Evolutionary conservation across 495 filamentous ascomycete genomes (phyloP).

Genomic region (Aspergillus steynii): DNA sequence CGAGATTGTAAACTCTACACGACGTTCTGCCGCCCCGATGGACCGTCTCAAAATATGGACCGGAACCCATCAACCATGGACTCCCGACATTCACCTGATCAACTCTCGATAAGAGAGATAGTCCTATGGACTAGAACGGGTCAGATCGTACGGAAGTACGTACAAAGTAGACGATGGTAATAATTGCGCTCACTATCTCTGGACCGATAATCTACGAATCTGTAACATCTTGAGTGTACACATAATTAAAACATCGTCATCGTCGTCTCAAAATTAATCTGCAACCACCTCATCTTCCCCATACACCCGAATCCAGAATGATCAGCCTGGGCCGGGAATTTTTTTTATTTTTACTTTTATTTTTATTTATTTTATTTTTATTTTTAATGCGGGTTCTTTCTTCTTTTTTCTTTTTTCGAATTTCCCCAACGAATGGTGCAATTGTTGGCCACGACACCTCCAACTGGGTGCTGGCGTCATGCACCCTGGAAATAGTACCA

Average conservation of each 20-base stretch:
- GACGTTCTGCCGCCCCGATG: no score
- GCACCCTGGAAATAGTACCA: conserved; percentile 39
- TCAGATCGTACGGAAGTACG: no score
- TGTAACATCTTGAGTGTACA: conserved; percentile 2
- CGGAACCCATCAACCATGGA: not conserved
- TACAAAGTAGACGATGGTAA: not conserved
- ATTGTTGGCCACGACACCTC: conserved; percentile 35
- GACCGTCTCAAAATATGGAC: not conserved
- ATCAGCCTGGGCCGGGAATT: conserved; percentile 16
- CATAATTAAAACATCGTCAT: not conserved
- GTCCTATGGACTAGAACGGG: no score
- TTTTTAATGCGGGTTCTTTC: not conserved
- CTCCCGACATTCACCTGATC: not conserved
- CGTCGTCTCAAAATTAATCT: conserved; percentile 11
- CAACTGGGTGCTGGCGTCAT: conserved; percentile 38
- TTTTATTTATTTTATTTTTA: conserved; percentile 2
- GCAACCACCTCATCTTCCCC: conserved; percentile 14
- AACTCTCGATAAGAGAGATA: not conserved
- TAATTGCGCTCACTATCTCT: not conserved
- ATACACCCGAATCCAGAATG: conserved; percentile 16
- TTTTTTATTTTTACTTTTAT: not conserved
- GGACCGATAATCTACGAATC: not conserved
- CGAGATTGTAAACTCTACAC: not conserved
- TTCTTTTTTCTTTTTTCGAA: conserved; percentile 6
- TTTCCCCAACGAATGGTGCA: conserved; percentile 20